phyloP scores from a whole-genome alignment of 1,284 basidiomycete species.

The Puccinia brachypodii region DNA sequence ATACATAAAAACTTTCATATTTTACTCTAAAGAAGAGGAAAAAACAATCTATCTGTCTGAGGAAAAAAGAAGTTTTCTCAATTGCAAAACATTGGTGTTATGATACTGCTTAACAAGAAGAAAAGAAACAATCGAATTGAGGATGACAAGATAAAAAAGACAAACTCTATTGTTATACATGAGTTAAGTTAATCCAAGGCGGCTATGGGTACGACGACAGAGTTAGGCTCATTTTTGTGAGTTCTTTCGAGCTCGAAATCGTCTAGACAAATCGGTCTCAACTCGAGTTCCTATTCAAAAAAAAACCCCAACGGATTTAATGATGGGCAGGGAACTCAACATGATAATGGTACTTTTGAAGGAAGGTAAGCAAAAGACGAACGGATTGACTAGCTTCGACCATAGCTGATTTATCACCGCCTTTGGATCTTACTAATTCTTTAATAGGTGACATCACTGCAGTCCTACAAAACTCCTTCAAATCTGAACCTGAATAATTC shows the following conservation, averaged over 20 bases:
- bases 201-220: not conserved
- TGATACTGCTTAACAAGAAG: no score
- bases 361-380: not conserved
- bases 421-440: slow-evolving; percentile 40
- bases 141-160: no score
- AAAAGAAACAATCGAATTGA: no score
- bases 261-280: slow-evolving; percentile 26
- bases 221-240: not conserved
- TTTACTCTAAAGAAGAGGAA: no score
- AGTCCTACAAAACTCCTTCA: slow-evolving; percentile 90
- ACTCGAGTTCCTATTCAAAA: slow-evolving; percentile 36
- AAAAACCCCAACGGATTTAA: not conserved
- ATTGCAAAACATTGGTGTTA: no score
- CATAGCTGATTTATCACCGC: slow-evolving; percentile 42
- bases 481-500: slow-evolving; percentile 83
- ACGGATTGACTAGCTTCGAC: slow-evolving; percentile 36
- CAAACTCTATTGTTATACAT: no score
- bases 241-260: slow-evolving; percentile 24
- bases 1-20: no score
- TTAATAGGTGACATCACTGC: slow-evolving; percentile 56
- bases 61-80: no score
- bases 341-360: not conserved
- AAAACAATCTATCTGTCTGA: no score
- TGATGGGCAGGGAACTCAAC: no score
- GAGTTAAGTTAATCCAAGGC: slow-evolving; percentile 12